Base-by-base conservation (phyloP, 2,329 filamentous ascomycete genomes). In the Cercospora nicotianae region DNA sequence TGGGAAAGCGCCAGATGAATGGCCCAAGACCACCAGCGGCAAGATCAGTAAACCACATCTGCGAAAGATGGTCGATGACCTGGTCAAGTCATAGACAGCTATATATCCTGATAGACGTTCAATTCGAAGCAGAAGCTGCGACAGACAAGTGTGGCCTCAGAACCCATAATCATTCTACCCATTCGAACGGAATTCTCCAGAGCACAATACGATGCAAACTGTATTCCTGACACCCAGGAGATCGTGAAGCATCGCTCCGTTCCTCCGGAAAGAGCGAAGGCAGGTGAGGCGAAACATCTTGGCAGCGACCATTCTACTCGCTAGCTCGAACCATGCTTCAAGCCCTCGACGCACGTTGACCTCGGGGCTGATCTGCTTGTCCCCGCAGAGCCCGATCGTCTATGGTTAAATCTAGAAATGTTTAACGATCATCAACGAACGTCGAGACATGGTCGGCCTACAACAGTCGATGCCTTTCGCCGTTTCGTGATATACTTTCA, bases 21-120 rank as follows among this genome's bases (percentile, higher is more conserved):
- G 73, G 73, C 73, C 74, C 3, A 69, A 74, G 72, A 75, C 74
- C 9, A 70, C 71, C 2, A 74, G 71, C 62, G 74, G 73, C 26
- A 75, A 75, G 58, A 70, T 74, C 30, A 73, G 69, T 59, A 75
- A 74, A 67, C 72, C 72, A 6, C 67, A 74, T 48, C 39, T 75
- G 63, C 61, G 73, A 10, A 72, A 71, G 51, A 33, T 74, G 61
- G 68, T 73, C 2, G 67, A 73, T 51, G 70, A 67, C 57, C 60
- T 74, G 26, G 45, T 63, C 39, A 63, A 63, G 61, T 31, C 23
- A 36, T 63, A 63, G 20, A 8, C 4, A 28, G 48, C 12, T 28
- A n/a, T 3, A n/a, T 30, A 28, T 55, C 12, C 20, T 16, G 20
- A 28, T 28, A 28, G 48, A 55, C n/a, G 23, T 12, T 1, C 3